Percentiles rank a stretch among this genome's conserved stretches.
These are phyloP conservation scores for Withania somnifera DNA, from an alignment of 305 asterid species.

Conservation along the genomic window DNA sequence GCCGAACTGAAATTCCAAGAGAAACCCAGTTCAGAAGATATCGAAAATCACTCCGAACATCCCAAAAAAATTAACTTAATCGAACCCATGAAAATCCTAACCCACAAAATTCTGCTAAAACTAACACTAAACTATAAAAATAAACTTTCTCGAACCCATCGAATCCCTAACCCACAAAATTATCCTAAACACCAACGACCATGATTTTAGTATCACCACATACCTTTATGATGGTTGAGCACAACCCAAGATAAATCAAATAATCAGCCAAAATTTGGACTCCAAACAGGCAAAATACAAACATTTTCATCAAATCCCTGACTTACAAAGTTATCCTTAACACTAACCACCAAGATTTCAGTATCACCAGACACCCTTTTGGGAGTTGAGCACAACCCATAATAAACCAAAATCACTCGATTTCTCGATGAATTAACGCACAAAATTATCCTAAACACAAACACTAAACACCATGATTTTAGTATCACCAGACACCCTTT, in stretches of 20 bases:
- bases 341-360: slow-evolving; percentile 1
- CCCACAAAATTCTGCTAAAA: too few relatives aligned
- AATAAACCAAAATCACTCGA: neutral
- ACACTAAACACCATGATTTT: neutral
- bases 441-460: neutral
- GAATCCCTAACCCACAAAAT: too few relatives aligned
- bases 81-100: neutral
- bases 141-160: too few relatives aligned
- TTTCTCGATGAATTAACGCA: neutral
- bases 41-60: neutral
- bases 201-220: slow-evolving; percentile 3
- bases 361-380: slow-evolving; percentile 3
- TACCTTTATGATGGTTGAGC: neutral
- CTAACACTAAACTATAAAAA: too few relatives aligned
- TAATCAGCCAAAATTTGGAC: too few relatives aligned
- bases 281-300: neutral
- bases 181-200: neutral
- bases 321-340: neutral
- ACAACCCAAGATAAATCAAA: neutral
- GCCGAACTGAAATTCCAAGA: slow-evolving; percentile 2
- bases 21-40: slow-evolving; percentile 10
- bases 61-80: neutral
- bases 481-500: neutral
- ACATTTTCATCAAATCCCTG: neutral
- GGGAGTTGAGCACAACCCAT: neutral